Percentiles rank a stretch among this genome's conserved stretches.
phyloP scores from a whole-genome alignment of 2,329 filamentous ascomycete species.

The Amphichorda felina region DNA sequence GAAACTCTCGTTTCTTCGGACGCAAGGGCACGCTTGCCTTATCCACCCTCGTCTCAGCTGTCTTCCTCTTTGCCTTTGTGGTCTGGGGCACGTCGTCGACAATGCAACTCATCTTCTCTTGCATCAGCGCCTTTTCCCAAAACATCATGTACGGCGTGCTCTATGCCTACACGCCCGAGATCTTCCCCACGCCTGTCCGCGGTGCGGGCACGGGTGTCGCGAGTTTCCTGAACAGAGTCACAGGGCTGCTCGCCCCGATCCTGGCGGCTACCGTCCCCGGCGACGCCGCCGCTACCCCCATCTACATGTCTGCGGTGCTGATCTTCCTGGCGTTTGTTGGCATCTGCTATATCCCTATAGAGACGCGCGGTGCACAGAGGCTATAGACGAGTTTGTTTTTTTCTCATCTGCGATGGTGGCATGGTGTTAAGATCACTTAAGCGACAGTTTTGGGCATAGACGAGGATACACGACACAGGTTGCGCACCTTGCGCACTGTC shows the following conservation, averaged over 20 bases:
- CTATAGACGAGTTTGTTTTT: slow-evolving; percentile 22
- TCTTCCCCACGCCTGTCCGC: slow-evolving; percentile 61
- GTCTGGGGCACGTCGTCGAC: slow-evolving; percentile 41
- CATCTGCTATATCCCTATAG: slow-evolving; percentile 50
- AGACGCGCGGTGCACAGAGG: slow-evolving; percentile 47
- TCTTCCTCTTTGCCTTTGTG: slow-evolving; percentile 59
- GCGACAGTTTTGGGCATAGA: too few relatives aligned
- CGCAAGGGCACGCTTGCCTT: slow-evolving; percentile 60
- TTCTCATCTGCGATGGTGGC: neutral
- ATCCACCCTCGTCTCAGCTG: slow-evolving; percentile 53
- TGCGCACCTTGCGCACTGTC: too few relatives aligned
- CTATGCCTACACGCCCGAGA: slow-evolving; percentile 67
- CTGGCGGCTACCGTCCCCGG: slow-evolving; percentile 50
- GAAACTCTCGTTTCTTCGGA: slow-evolving; percentile 49
- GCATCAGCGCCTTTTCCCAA: slow-evolving; percentile 58
- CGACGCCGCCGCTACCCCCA: slow-evolving; percentile 42
- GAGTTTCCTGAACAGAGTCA: slow-evolving; percentile 57
- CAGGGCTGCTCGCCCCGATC: slow-evolving; percentile 57
- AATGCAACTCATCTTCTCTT: slow-evolving; percentile 53
- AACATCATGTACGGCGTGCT: slow-evolving; percentile 70
- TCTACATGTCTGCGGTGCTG: slow-evolving; percentile 43
- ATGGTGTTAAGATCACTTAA: too few relatives aligned
- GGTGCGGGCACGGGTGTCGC: slow-evolving; percentile 63
- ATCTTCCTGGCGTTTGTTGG: slow-evolving; percentile 48
- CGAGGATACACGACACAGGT: too few relatives aligned